phyloP scores from a whole-genome alignment of 2,329 filamentous ascomycete species.

The Lecanicillium sp. region DNA sequence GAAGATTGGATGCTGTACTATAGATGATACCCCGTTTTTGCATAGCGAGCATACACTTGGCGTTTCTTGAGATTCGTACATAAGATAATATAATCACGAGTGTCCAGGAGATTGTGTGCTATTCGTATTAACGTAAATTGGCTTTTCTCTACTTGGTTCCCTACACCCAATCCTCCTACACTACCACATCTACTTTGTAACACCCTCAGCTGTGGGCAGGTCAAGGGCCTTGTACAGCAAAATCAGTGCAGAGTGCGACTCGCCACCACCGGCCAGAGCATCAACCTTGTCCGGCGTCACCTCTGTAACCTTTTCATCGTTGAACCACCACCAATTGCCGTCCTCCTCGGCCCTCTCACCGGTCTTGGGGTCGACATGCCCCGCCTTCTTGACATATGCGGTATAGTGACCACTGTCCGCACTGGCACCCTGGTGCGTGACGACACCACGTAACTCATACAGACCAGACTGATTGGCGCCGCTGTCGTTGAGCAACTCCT shows the following conservation, averaged over 20 bases:
- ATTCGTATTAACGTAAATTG: no score
- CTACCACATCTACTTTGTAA: constrained; percentile 15
- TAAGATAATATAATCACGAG: no score
- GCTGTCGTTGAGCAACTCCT: constrained; percentile 65
- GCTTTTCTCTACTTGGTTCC: neutral
- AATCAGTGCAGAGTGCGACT: constrained; percentile 76
- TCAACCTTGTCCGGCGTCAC: constrained; percentile 88
- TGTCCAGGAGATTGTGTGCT: no score
- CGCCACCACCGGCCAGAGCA: constrained; percentile 79
- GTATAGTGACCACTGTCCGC: constrained; percentile 98
- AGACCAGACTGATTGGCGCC: constrained; percentile 89
- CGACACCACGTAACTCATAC: constrained; percentile 87
- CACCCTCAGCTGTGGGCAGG: constrained; percentile 49
- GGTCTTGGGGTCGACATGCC: constrained; percentile 60
- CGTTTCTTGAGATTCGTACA: no score
- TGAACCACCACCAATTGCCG: constrained; percentile 99
- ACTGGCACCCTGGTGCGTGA: constrained; percentile 93
- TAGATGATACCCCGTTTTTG: neutral
- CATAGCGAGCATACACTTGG: neutral
- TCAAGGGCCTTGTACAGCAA: constrained; percentile 70
- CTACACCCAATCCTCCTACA: constrained; percentile 1
- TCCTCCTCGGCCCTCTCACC: constrained; percentile 76
- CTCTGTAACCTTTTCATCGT: constrained; percentile 94
- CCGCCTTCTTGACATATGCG: constrained; percentile 90
- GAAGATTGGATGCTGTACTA: constrained; percentile 1